Evolutionary conservation across 1,139 yeast genomes (phyloP).

Genomic region (Diutina scorzettiae): DNA sequence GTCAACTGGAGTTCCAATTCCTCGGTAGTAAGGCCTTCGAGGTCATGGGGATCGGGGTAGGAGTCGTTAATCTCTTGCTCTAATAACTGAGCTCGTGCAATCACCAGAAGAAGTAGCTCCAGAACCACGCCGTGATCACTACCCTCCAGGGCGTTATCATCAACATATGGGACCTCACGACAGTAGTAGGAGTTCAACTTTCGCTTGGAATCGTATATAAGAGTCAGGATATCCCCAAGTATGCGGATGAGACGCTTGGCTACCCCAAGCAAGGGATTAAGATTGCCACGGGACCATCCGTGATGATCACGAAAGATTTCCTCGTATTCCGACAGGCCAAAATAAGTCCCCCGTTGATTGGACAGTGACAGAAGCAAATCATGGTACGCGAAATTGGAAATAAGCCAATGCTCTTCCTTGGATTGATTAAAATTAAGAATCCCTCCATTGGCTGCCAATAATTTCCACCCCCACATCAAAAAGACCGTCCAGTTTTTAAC

Average conservation of each 20-base stretch:
- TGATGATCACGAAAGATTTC: slow-evolving; percentile 30
- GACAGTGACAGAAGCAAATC: slow-evolving; percentile 58
- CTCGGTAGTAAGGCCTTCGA: slow-evolving; percentile 33
- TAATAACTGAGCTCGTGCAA: slow-evolving; percentile 29
- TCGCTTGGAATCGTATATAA: slow-evolving; percentile 39
- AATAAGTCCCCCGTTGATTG: slow-evolving; percentile 44
- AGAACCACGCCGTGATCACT: slow-evolving; percentile 19
- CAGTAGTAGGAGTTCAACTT: not conserved
- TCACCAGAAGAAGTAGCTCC: slow-evolving; percentile 14
- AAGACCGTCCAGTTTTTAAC: slow-evolving; percentile 58
- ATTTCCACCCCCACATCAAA: slow-evolving; percentile 48
- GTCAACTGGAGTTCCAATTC: slow-evolving; percentile 60
- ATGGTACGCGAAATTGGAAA: slow-evolving; percentile 75
- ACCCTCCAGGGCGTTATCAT: slow-evolving; percentile 13
- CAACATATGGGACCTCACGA: slow-evolving; percentile 3
- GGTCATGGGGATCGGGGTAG: slow-evolving; percentile 42
- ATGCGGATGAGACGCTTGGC: slow-evolving; percentile 54
- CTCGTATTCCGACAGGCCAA: slow-evolving; percentile 46
- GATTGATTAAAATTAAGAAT: slow-evolving; percentile 39
- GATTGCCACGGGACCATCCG: slow-evolving; percentile 19
- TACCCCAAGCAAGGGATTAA: slow-evolving; percentile 65
- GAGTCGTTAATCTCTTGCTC: slow-evolving; percentile 40
- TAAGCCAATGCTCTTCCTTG: slow-evolving; percentile 58
- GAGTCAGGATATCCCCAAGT: slow-evolving; percentile 57
- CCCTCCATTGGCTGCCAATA: slow-evolving; percentile 49